Evolutionary conservation across 2,329 filamentous ascomycete species (phyloP).

Genomic region (Fusarium sp.): DNA sequence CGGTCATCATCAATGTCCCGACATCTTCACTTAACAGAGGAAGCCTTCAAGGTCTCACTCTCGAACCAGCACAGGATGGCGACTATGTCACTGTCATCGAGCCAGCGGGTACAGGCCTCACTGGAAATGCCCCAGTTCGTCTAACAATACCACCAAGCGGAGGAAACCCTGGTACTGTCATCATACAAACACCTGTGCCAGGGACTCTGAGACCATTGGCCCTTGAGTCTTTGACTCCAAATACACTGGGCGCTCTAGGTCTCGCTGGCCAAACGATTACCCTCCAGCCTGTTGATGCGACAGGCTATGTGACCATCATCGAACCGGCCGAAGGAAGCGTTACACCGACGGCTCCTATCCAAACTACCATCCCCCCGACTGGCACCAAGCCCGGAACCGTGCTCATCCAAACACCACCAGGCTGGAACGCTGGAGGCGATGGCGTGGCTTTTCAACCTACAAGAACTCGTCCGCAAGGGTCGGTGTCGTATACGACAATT

Average conservation of each 20-base stretch:
- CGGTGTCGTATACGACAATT: constrained; percentile 23
- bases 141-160: constrained; percentile 30
- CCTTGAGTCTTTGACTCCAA: background rate
- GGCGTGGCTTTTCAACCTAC: background rate
- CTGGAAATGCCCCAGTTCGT: constrained; percentile 6
- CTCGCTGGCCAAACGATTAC: constrained; percentile 30
- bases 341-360: constrained; percentile 24
- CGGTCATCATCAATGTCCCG: constrained; percentile 38
- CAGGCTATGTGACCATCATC: constrained; percentile 38
- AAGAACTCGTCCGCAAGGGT: background rate
- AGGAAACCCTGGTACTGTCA: constrained; percentile 29
- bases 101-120: constrained; percentile 9
- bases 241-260: background rate
- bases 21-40: background rate
- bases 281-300: constrained; percentile 14
- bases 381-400: constrained; percentile 40
- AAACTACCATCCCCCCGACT: constrained; percentile 34
- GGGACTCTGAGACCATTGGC: background rate
- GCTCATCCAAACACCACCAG: constrained; percentile 36
- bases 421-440: background rate
- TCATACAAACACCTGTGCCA: constrained; percentile 33
- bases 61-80: constrained; percentile 13
- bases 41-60: constrained; percentile 8
- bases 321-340: constrained; percentile 29
- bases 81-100: constrained; percentile 38